A percentile compares a stretch with the other conserved stretches of the same genome.
Conservation (phyloP, 2,329 filamentous ascomycete genomes). For the Alternaria hordeiaustralica region DNA sequence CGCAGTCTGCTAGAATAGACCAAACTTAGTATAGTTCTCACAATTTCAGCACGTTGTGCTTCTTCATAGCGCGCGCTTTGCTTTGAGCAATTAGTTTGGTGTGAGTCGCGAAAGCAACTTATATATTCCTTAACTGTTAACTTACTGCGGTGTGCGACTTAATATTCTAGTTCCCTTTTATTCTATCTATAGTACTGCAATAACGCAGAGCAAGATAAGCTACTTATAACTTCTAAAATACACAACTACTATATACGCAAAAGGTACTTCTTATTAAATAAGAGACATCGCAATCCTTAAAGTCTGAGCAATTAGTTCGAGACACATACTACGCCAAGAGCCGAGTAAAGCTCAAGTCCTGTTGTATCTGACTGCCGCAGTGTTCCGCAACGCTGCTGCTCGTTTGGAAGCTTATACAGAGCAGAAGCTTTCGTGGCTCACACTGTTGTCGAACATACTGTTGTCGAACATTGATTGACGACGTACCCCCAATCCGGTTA, state of each 20-base stretch:
- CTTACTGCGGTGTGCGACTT: no score
- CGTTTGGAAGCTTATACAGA: not conserved
- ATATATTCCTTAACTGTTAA: no score
- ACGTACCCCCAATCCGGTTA: not conserved
- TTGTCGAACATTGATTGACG: not conserved
- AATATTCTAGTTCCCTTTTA: no score
- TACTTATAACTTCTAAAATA: no score
- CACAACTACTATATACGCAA: no score
- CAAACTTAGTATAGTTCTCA: not conserved
- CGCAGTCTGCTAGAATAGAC: not conserved
- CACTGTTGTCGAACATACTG: not conserved
- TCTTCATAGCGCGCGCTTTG: not conserved
- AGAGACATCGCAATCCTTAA: no score
- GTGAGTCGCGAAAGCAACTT: no score
- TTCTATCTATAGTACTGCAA: no score
- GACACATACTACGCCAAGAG: not conserved
- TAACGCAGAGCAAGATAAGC: no score
- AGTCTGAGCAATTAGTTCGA: not conserved
- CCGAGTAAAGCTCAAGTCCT: not conserved
- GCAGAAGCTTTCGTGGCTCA: not conserved
- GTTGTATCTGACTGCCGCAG: not conserved
- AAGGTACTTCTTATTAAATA: no score
- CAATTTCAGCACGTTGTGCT: not conserved
- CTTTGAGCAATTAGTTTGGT: not conserved
- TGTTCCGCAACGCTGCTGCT: not conserved